phyloP scores from a whole-genome alignment of 108 stramenopile genomes.

The Skeletonema potamos region DNA sequence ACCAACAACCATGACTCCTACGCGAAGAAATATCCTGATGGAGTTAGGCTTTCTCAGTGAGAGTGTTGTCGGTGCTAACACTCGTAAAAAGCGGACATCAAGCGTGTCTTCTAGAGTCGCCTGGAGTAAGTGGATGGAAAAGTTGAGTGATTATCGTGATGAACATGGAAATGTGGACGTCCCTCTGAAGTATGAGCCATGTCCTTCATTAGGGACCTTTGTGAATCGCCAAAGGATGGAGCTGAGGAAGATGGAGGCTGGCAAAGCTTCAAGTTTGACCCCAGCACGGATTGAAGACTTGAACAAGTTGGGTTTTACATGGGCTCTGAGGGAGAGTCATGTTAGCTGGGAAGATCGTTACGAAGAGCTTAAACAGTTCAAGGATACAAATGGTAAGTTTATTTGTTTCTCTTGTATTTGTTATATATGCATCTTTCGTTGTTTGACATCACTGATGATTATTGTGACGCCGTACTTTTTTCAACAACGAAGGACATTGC shows the following conservation, averaged over 20 bases:
- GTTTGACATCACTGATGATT: not conserved
- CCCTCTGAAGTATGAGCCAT: constrained; percentile 43
- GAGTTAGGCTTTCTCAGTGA: constrained; percentile 29
- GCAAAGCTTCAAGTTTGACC: constrained; percentile 37
- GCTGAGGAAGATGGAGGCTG: constrained; percentile 30
- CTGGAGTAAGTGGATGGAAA: constrained; percentile 15
- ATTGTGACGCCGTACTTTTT: not conserved
- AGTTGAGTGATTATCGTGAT: constrained; percentile 8
- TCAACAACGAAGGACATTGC: constrained; percentile 21
- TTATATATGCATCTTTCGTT: not conserved
- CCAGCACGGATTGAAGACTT: constrained; percentile 21
- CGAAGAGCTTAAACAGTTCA: constrained; percentile 30
- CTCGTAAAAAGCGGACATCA: not conserved
- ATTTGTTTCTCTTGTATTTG: not conserved
- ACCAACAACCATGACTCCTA: constrained; percentile 24
- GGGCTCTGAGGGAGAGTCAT: constrained; percentile 30
- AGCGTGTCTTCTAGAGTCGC: not conserved
- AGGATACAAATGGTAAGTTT: constrained; percentile 6
- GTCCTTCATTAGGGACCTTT: constrained; percentile 39
- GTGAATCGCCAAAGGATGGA: constrained; percentile 41
- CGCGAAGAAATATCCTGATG: constrained; percentile 7
- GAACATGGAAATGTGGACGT: constrained; percentile 38
- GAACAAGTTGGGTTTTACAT: constrained; percentile 33
- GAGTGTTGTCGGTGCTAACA: not conserved
- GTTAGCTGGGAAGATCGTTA: constrained; percentile 38